phyloP scores from a whole-genome alignment of 139 green algal species.

The Chlamydomonas incerta region DNA sequence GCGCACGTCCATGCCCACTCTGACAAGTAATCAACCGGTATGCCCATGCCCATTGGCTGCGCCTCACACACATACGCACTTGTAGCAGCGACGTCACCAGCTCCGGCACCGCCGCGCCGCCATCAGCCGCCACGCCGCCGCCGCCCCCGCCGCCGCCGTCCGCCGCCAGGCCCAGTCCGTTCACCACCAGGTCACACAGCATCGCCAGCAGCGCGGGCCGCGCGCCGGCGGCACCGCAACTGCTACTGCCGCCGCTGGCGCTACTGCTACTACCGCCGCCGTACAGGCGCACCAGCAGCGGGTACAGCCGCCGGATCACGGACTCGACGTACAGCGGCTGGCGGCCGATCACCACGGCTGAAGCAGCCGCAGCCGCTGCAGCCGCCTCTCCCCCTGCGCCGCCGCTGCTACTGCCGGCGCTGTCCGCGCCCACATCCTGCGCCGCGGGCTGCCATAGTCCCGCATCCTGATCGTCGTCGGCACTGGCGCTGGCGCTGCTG shows the following conservation, averaged over 20 bases:
- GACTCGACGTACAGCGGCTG: slow-evolving; percentile 54
- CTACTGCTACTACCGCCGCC: slow-evolving; percentile 2
- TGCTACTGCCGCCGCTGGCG: background rate
- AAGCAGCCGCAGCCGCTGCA: too few relatives aligned
- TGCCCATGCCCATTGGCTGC: too few relatives aligned
- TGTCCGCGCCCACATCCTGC: background rate
- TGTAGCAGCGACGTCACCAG: background rate
- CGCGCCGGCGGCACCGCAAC: background rate
- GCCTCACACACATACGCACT: too few relatives aligned
- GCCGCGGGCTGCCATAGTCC: background rate
- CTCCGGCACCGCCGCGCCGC: background rate
- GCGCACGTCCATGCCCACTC: too few relatives aligned
- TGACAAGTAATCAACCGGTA: too few relatives aligned
- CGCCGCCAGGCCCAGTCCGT: too few relatives aligned
- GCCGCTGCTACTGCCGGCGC: background rate
- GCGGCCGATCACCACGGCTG: background rate
- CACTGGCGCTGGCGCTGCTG: background rate
- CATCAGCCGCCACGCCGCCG: background rate
- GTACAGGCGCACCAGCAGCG: slow-evolving; percentile 44
- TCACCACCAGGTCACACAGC: slow-evolving; percentile 1
- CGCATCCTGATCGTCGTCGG: background rate
- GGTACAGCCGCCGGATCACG: slow-evolving; percentile 53
- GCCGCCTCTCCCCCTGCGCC: too few relatives aligned
- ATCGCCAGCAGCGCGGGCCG: background rate
- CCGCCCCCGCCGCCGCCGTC: background rate